Evolutionary conservation across 371 early-diverging fungal genomes (phyloP).

Genomic region (Dichotomocladium elegans): DNA sequence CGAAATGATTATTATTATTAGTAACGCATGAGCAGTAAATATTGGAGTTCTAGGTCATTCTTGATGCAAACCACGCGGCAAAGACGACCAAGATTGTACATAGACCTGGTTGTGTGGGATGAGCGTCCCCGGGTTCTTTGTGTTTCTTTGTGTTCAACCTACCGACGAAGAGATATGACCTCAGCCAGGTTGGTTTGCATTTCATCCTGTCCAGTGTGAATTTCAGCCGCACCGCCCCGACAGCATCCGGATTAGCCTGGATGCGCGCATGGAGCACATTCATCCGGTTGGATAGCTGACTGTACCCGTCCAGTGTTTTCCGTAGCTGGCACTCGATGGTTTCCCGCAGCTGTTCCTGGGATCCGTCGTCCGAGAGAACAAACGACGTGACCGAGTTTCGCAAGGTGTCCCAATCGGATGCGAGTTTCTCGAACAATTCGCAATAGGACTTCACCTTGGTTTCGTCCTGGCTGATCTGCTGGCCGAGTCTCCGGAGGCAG

Average conservation of each 20-base stretch:
- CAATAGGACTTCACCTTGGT: background rate
- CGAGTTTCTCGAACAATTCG: background rate
- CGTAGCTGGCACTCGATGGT: background rate
- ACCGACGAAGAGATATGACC: too few species aligned
- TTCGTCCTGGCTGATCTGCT: background rate
- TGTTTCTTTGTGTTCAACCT: too few species aligned
- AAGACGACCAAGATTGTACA: too few species aligned
- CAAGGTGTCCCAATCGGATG: background rate
- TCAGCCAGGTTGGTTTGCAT: too few species aligned
- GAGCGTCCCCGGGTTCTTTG: too few species aligned
- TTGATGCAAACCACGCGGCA: too few species aligned
- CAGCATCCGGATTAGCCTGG: conserved; percentile 3
- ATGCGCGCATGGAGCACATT: background rate
- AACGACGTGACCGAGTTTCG: background rate
- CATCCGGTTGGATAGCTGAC: background rate
- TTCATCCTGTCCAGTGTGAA: conserved; percentile 1
- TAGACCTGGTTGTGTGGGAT: too few species aligned
- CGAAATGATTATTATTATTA: too few species aligned
- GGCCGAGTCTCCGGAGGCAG: background rate
- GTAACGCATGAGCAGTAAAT: too few species aligned
- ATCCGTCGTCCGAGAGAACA: background rate
- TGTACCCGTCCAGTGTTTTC: background rate
- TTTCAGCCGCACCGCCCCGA: conserved; percentile 4
- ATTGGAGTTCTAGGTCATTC: too few species aligned
- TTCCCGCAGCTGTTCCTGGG: background rate